A percentile compares a stretch with the other conserved stretches of the same genome.
Evolutionary conservation across 2,329 filamentous ascomycete species (phyloP).

Genomic region (Colletotrichum brevisporum): DNA sequence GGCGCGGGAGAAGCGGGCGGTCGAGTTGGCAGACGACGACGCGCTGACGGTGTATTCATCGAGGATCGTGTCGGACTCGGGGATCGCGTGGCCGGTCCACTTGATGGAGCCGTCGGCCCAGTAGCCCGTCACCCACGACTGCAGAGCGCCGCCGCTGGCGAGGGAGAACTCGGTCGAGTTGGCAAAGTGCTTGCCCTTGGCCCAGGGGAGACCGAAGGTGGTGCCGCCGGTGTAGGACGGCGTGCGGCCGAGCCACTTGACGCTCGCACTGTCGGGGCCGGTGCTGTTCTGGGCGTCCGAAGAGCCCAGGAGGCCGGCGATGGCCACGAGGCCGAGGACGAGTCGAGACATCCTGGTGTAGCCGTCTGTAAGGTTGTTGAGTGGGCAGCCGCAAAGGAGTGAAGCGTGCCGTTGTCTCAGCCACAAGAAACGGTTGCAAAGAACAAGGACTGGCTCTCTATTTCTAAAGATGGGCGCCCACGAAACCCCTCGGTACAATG

Average conservation of each 20-base stretch:
- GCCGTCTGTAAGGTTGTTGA: neutral
- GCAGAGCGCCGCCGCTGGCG: conserved; percentile 45
- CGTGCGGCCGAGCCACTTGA: conserved; percentile 57
- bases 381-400: conserved; percentile 5
- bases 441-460: neutral
- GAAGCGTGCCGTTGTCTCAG: conserved; percentile 7
- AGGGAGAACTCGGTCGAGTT: conserved; percentile 55
- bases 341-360: conserved; percentile 35
- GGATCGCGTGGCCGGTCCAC: conserved; percentile 72
- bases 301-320: conserved; percentile 38
- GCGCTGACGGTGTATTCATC: conserved; percentile 57
- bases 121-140: conserved; percentile 71
- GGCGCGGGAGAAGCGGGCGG: conserved; percentile 36
- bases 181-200: conserved; percentile 54
- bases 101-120: conserved; percentile 74
- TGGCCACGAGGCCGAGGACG: conserved; percentile 30
- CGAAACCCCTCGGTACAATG: conserved; percentile 16
- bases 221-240: conserved; percentile 53
- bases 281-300: conserved; percentile 31
- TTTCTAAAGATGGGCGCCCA: conserved; percentile 6
- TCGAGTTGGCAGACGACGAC: conserved; percentile 43
- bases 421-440: neutral
- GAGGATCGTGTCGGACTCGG: conserved; percentile 54
- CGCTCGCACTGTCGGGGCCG: conserved; percentile 38
- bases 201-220: conserved; percentile 62